Evolutionary conservation across 208 protist species (phyloP), one percentile per base, ranked within the genome.

Genomic region (Borovskyia barvae): DNA sequence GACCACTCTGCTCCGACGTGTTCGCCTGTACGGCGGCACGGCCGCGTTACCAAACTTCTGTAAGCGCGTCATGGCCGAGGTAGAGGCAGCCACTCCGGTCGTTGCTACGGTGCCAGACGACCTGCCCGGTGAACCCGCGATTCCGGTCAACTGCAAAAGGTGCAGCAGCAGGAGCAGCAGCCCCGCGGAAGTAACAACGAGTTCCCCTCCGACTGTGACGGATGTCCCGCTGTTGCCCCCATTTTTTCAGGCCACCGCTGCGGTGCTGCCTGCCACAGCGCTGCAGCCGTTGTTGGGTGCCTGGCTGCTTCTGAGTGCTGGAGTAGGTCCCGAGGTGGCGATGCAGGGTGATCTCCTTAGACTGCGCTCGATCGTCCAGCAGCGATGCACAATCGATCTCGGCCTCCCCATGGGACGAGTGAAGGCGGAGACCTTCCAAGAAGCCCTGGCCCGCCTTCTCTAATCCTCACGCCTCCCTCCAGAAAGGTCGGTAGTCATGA

Each of bases 21-120:
- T 88, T 9, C 71, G 74, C 37, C 74, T 83, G 29, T 86, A 75
- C 49, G 86, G 86, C 43, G 86, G 86, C 20, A 68, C 67, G 17
- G 46, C 70, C 1, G 59, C 58, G 29, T 72, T 82, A 17, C 51
- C 62, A 9, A 33, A 72, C 47, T 72, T 93, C 36, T 19, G 51
- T 12, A 63, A 45, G 9, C 82, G 86, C 7, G 54, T 93, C 15
- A 26, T 54, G 12, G 11, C 24, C 3, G 86, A 93, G 14, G 63
- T 93, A 32, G 20, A 28, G 19, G 42, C 63, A 15, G 45, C 37
- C 5, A 20, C 46, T 12, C 46, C 63, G 4, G 25, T 14, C 28
- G n/a, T 5, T 29, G 36, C 11, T 42, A 26, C 1, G 19, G 28
- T 24, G 17, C 5, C 14, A 49, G 7, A 3, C 9, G 5, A 32